A percentile compares a stretch with the other conserved stretches of the same genome.
These are phyloP conservation scores for Chlamydomonas applanata DNA, from an alignment of 139 green algal species.

Conservation along the genomic window DNA sequence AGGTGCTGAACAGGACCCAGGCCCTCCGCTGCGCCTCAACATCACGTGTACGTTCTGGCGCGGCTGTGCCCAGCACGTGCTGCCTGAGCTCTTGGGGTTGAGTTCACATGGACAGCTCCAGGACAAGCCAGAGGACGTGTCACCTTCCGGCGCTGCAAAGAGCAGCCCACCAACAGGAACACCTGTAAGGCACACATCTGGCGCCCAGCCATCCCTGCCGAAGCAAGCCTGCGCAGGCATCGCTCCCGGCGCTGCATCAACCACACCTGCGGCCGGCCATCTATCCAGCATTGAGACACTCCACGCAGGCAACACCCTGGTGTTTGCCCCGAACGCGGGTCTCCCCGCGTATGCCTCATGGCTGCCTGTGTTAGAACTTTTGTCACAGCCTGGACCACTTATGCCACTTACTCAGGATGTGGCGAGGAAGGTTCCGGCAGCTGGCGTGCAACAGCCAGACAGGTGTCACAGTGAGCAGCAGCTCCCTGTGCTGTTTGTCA, in stretches of 20 bases:
- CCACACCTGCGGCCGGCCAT: too few relatives aligned
- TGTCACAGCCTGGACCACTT: slow-evolving; percentile 5
- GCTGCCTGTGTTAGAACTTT: slow-evolving; percentile 27
- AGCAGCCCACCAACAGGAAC: too few relatives aligned
- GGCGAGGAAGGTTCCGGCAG: too few relatives aligned
- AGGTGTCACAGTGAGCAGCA: neutral
- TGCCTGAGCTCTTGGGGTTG: neutral
- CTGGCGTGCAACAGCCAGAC: neutral
- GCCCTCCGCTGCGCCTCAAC: neutral
- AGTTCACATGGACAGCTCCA: too few relatives aligned
- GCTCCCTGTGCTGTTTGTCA: neutral
- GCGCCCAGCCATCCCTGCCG: too few relatives aligned
- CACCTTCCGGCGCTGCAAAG: too few relatives aligned
- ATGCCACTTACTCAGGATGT: too few relatives aligned
- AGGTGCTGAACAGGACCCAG: neutral
- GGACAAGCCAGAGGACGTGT: too few relatives aligned
- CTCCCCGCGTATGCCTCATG: slow-evolving; percentile 38
- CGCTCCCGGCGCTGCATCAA: too few relatives aligned
- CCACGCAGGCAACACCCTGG: slow-evolving; percentile 5
- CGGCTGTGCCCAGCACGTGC: neutral
- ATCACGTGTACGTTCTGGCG: neutral
- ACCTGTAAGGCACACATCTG: too few relatives aligned
- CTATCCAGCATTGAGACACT: too few relatives aligned
- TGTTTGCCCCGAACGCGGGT: slow-evolving; percentile 38
- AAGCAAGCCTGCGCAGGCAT: too few relatives aligned